phyloP scores from a whole-genome alignment of 768 basidiomycete genomes.

The Roridomyces roridus region DNA sequence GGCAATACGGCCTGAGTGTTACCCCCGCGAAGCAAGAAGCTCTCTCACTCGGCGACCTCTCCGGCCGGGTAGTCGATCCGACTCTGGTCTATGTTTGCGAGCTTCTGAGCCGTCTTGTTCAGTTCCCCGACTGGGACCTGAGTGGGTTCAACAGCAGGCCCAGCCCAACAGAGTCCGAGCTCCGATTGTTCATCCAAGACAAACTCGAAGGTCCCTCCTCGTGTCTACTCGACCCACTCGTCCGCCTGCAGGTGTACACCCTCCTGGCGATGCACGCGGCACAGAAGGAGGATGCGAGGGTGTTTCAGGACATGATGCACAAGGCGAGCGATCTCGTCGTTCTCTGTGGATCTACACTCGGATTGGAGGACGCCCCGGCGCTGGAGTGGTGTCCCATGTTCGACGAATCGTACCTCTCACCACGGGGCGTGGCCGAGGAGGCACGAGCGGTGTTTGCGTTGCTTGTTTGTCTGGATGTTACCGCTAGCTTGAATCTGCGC shows the following conservation, averaged over 20 bases:
- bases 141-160: neutral
- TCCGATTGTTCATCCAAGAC: neutral
- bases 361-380: conserved; percentile 1
- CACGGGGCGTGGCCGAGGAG: conserved; percentile 9
- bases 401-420: conserved; percentile 19
- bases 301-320: conserved; percentile 2
- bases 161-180: conserved; percentile 14
- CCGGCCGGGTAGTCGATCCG: neutral
- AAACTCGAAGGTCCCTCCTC: neutral
- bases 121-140: conserved; percentile 13
- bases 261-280: conserved; percentile 5
- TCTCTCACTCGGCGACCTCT: conserved; percentile 10
- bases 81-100: conserved; percentile 11
- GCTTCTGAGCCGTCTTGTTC: conserved; percentile 10
- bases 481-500: neutral
- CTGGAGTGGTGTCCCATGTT: conserved; percentile 6
- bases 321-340: conserved; percentile 11
- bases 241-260: conserved; percentile 10
- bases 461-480: conserved; percentile 9
- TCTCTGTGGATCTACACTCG: conserved; percentile 1
- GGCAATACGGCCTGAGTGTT: conserved; percentile 21
- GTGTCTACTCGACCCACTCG: neutral
- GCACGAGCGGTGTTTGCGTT: conserved; percentile 10
- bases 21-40: conserved; percentile 8
- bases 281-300: conserved; percentile 17